phyloP scores from a whole-genome alignment of 2,329 filamentous ascomycete genomes.

The Setomelanomma holmii region DNA sequence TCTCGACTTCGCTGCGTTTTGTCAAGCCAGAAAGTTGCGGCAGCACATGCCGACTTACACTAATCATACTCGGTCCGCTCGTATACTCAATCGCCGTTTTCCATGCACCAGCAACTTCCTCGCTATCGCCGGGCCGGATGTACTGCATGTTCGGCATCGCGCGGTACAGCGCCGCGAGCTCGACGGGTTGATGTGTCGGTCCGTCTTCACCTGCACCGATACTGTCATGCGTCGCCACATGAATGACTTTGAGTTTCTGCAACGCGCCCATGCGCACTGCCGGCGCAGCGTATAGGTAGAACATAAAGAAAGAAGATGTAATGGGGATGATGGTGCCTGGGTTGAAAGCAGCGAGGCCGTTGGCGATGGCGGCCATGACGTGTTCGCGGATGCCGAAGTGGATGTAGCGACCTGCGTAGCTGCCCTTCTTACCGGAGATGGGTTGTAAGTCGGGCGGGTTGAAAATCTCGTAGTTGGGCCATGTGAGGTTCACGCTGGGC shows the following conservation, averaged over 20 bases:
- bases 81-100: constrained; percentile 53
- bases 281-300: constrained; percentile 56
- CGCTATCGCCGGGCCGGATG: constrained; percentile 65
- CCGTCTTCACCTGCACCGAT: constrained; percentile 62
- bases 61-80: constrained; percentile 56
- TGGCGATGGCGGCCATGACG: constrained; percentile 49
- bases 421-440: constrained; percentile 60
- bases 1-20: constrained; percentile 50
- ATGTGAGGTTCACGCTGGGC: constrained; percentile 60
- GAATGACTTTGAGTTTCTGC: constrained; percentile 63
- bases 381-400: constrained; percentile 49
- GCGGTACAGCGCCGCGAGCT: constrained; percentile 63
- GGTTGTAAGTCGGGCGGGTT: constrained; percentile 47
- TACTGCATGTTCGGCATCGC: constrained; percentile 69
- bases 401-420: constrained; percentile 62
- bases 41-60: constrained; percentile 55
- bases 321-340: constrained; percentile 61
- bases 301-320: constrained; percentile 69
- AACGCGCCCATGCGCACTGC: constrained; percentile 68
- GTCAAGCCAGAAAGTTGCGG: constrained; percentile 50
- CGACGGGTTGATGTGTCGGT: constrained; percentile 69
- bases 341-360: constrained; percentile 62
- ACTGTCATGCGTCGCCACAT: constrained; percentile 67
- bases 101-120: constrained; percentile 65
- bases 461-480: constrained; percentile 58